Conservation (phyloP, 2,329 filamentous ascomycete species). For the Colletotrichum scovillei region DNA sequence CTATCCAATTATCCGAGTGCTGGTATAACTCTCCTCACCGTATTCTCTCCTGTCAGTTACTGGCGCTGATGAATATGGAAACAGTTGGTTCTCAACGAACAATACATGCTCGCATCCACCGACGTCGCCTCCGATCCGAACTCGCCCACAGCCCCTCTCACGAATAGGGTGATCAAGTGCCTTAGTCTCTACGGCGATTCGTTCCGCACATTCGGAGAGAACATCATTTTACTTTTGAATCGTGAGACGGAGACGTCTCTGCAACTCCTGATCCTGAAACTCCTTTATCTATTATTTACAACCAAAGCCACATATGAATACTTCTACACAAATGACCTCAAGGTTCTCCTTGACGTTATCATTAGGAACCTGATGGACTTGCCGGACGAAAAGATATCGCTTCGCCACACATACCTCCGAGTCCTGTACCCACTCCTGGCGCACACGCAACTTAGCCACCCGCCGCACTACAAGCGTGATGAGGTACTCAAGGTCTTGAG, state of each 20-base stretch:
- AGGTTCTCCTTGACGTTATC: slow-evolving; percentile 94
- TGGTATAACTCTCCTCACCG: slow-evolving; percentile 66
- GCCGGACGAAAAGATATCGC: slow-evolving; percentile 79
- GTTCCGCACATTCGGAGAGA: slow-evolving; percentile 97
- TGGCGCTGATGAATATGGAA: background rate
- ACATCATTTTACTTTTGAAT: slow-evolving; percentile 94
- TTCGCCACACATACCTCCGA: slow-evolving; percentile 94
- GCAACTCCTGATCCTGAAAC: slow-evolving; percentile 95
- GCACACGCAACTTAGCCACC: slow-evolving; percentile 88
- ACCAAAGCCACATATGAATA: slow-evolving; percentile 94
- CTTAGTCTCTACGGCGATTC: slow-evolving; percentile 82
- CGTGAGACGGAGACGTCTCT: slow-evolving; percentile 94
- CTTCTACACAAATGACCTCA: slow-evolving; percentile 97
- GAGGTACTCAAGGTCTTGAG: slow-evolving; percentile 83
- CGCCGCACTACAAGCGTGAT: slow-evolving; percentile 91
- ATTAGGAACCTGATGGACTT: slow-evolving; percentile 97
- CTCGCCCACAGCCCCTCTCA: slow-evolving; percentile 66
- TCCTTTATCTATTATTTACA: slow-evolving; percentile 94
- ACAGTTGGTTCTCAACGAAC: slow-evolving; percentile 94
- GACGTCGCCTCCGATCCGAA: slow-evolving; percentile 56
- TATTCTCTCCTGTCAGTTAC: slow-evolving; percentile 34
- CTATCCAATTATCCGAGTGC: slow-evolving; percentile 91
- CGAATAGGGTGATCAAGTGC: slow-evolving; percentile 93
- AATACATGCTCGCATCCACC: slow-evolving; percentile 89
- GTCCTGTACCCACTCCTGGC: slow-evolving; percentile 91